Conservation (phyloP, 495 filamentous ascomycete species). For the Lophium mytilinum region DNA sequence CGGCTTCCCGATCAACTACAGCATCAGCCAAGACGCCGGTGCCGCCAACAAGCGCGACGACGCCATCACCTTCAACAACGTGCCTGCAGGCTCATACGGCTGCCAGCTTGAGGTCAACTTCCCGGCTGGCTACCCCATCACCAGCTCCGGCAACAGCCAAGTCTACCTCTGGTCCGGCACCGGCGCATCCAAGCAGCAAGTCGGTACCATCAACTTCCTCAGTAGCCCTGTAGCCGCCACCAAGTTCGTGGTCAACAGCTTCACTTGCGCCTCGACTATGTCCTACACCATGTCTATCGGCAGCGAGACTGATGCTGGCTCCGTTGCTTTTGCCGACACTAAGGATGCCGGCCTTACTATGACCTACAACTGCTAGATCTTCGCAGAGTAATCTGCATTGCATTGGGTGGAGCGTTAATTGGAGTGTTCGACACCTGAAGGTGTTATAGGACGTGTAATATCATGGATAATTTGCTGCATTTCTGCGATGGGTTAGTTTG, state of each 20-base stretch:
- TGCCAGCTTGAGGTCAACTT: constrained; percentile 25
- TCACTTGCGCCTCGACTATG: constrained; percentile 13
- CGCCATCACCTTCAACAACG: constrained; percentile 8
- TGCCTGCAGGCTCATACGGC: constrained; percentile 20
- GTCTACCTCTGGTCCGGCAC: constrained; percentile 14
- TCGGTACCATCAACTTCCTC: constrained; percentile 18
- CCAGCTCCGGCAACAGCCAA: constrained; percentile 7
- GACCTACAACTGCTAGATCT: constrained; percentile 24
- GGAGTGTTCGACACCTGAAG: too few relatives aligned
- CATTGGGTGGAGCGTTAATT: too few relatives aligned
- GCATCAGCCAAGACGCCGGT: constrained; percentile 15
- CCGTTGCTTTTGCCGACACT: constrained; percentile 17
- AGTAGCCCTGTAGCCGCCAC: constrained; percentile 12
- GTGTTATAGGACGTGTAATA: too few relatives aligned
- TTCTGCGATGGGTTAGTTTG: too few relatives aligned
- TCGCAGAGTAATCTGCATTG: background rate
- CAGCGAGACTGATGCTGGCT: constrained; percentile 11
- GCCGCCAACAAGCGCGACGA: constrained; percentile 4
- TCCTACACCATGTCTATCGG: constrained; percentile 17
- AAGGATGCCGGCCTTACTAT: constrained; percentile 21
- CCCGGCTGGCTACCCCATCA: constrained; percentile 19
- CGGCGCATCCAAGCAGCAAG: background rate
- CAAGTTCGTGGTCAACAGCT: constrained; percentile 21
- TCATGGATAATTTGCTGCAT: too few relatives aligned
- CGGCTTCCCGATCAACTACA: constrained; percentile 21